Evolutionary conservation across 495 filamentous ascomycete genomes (phyloP), one percentile per base, ranked within the genome.

Genomic region (Hypoxylon intermedium): DNA sequence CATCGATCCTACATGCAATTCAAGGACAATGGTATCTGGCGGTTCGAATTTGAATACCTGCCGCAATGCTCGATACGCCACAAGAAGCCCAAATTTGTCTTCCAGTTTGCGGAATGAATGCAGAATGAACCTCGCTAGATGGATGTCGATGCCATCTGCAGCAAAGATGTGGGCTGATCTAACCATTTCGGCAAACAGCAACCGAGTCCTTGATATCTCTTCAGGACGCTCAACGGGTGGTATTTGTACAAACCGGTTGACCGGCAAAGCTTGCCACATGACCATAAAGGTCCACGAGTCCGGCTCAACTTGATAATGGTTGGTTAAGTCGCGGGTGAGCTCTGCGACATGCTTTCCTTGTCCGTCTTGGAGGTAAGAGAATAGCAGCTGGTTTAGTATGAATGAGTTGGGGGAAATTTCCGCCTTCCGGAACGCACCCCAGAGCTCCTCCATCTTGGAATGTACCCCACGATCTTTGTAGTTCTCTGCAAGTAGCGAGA

Each of bases 321-420:
- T 61, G 41, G 62, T 74, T 57, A 75, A 76, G 9, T 67, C 58
- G 13, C 76, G 62, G 66, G 85, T 91, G 36, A 85, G 80, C n/a
- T 72, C 60, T 74, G 84, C 83, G 0, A 86, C 80, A 20, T 74
- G 65, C 16, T 71, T 66, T 11, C 83, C 75, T 20, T 83, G 72
- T 41, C 70, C 71, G 78, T 80, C 68, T 71, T 85, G 58, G 70
- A 81, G 55, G 82, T 80, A 69, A 72, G 85, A 83, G 45, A 82
- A 83, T 20, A 93, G 80, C 16, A 92, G 72, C 57, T 91, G 86
- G 71, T 92, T 93, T 77, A 92, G 83, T 67, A 91, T 85, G 68
- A 85, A 88, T 37, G 83, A 84, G 53, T 88, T 86, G 5, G 87
- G 82, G 16, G 74, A 74, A 51, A 92, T 83, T 42, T 86, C 82